phyloP scores from a whole-genome alignment of 202 grass and related monocot species.

The Setaria italica region DNA sequence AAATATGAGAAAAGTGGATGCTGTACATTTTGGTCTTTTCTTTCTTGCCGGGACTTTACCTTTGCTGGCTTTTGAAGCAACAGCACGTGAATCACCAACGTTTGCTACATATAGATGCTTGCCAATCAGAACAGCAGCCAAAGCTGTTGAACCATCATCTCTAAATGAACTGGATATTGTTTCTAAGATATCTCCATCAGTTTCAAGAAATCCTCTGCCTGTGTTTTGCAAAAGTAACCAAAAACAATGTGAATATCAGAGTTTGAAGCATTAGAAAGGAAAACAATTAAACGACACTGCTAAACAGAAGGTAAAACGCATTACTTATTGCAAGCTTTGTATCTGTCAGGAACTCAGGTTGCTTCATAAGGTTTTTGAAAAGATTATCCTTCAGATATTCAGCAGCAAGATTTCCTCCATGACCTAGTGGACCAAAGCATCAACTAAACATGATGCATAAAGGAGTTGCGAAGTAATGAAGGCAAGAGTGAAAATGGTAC shows the following conservation, averaged over 20 bases:
- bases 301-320: slow-evolving; percentile 41
- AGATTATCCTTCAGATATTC: slow-evolving; percentile 88
- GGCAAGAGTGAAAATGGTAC: slow-evolving; percentile 48
- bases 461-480: slow-evolving; percentile 35
- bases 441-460: slow-evolving; percentile 27
- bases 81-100: slow-evolving; percentile 89
- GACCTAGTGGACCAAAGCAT: slow-evolving; percentile 58
- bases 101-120: slow-evolving; percentile 82
- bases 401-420: slow-evolving; percentile 80
- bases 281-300: slow-evolving; percentile 13
- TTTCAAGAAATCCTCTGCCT: slow-evolving; percentile 73
- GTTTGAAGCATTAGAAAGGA: slow-evolving; percentile 24
- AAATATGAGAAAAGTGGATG: slow-evolving; percentile 25
- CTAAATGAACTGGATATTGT: slow-evolving; percentile 60
- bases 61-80: slow-evolving; percentile 69
- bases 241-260: slow-evolving; percentile 38
- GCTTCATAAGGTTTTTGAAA: slow-evolving; percentile 80
- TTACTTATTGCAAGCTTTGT: slow-evolving; percentile 87
- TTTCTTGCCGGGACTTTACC: slow-evolving; percentile 48
- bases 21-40: slow-evolving; percentile 7
- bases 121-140: slow-evolving; percentile 67
- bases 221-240: slow-evolving; percentile 48
- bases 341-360: slow-evolving; percentile 77
- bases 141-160: slow-evolving; percentile 92
- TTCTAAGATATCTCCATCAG: slow-evolving; percentile 77